phyloP scores from a whole-genome alignment of 2,329 filamentous ascomycete species.

The Tolypocladium endophyticum region DNA sequence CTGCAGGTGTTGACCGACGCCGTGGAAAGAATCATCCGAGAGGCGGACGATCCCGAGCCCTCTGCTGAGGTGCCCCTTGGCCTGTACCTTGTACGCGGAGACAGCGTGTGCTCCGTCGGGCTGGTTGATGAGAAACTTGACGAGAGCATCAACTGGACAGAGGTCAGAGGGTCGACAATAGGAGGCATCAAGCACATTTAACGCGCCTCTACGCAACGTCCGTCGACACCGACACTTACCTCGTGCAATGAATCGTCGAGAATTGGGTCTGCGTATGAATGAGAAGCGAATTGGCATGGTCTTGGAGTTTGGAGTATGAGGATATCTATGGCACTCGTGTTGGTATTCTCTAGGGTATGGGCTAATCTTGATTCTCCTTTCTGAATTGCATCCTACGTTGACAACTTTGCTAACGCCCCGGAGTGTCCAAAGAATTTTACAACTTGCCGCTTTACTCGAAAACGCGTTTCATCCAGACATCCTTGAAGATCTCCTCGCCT shows the following conservation, averaged over 20 bases:
- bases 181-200: constrained; percentile 71
- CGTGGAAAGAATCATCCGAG: constrained; percentile 81
- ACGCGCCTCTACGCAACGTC: constrained; percentile 12
- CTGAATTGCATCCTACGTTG: neutral
- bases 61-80: constrained; percentile 76
- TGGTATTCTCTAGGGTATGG: constrained; percentile 11
- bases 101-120: constrained; percentile 87
- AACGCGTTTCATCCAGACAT: constrained; percentile 52
- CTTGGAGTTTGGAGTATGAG: constrained; percentile 6
- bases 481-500: constrained; percentile 56
- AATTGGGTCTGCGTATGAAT: neutral
- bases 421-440: neutral
- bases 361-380: constrained; percentile 1
- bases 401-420: constrained; percentile 7
- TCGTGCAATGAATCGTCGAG: neutral
- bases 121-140: constrained; percentile 85
- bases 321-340: neutral
- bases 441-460: constrained; percentile 33
- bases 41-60: constrained; percentile 70
- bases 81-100: constrained; percentile 83
- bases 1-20: constrained; percentile 66
- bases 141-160: constrained; percentile 80
- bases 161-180: constrained; percentile 77
- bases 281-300: constrained; percentile 3
- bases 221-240: neutral